Evolutionary conservation across 805 yeast genomes (phyloP), one percentile per base, ranked within the genome.

Genomic region (Saturnispora sekii): DNA sequence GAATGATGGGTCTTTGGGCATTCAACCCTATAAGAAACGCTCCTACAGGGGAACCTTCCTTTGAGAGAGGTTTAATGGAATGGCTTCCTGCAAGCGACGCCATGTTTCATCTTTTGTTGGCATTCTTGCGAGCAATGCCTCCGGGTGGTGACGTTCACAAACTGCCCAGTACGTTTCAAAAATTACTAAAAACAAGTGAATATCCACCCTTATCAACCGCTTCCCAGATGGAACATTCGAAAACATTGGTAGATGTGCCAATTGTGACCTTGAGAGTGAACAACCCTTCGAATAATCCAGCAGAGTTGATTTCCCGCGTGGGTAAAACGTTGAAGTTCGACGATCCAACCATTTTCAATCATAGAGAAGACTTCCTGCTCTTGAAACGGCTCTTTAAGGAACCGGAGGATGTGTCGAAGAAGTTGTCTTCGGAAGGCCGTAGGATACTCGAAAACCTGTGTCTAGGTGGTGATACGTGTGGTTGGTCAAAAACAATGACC

Each of bases 1-100:
- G 84, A 52, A 73, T 88, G 77, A 81, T 90, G 34, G 89, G 90
- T 7, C 64, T 85, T 18, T 88, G 96, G 96, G 97, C 95, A 0
- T 88, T 88, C 55, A 59, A 54, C 43, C 64, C 66, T 0, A 52
- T 57, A 10, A 51, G 61, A 48, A 55, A 49, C 38, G 50, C 55
- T 5, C 51, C 54, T 29, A 74, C 77, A 41, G 69, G 73, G 1
- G 35, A 49, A 17, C 65, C 66, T 6, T 56, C 64, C 18, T 84
- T 84, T 58, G 72, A 73, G 32, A 80, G 82, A 49, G 96, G 95
- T 3, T 60, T 86, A 45, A 74, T 76, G 38, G 73, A 75, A 38
- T 87, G 95, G 95, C 67, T 80, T 35, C 78, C 84, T 2, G 85
- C 88, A 2, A 79, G 93, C 5, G 86, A 84, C 58, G 96, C 96